Conservation (phyloP, 768 basidiomycete species). For the Lactifluus pinguis region DNA sequence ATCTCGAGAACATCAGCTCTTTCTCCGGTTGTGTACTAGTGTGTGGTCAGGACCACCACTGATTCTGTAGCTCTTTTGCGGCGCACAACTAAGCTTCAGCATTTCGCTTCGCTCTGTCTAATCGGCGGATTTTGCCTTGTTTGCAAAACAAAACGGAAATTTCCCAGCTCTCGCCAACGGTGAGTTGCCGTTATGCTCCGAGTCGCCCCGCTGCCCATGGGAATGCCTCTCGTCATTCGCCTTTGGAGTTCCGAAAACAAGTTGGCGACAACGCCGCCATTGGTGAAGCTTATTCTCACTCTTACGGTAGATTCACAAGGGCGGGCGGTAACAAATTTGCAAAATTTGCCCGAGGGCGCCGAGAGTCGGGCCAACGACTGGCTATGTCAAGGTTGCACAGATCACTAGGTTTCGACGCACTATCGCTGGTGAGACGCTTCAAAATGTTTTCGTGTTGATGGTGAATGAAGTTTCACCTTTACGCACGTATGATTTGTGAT, state of each 20-base stretch:
- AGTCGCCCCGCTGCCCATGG: not conserved
- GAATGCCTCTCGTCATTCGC: not conserved
- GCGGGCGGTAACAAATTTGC: not conserved
- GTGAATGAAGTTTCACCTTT: not conserved
- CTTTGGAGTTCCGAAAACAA: not conserved
- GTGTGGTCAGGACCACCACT: not conserved
- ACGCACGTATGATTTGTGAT: not conserved
- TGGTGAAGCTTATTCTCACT: not conserved
- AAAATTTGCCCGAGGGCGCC: not conserved
- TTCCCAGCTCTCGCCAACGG: not conserved
- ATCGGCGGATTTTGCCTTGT: not conserved
- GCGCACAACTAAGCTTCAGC: not conserved
- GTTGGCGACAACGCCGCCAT: not conserved
- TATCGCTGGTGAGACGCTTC: not conserved
- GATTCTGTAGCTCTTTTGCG: not conserved
- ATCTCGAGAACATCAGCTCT: not conserved
- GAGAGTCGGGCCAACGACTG: not conserved
- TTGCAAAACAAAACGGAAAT: not conserved
- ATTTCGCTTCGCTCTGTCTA: not conserved
- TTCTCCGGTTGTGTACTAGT: not conserved
- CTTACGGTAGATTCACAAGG: not conserved
- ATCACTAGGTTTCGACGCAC: not conserved
- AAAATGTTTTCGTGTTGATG: not conserved
- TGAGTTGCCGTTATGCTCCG: not conserved
- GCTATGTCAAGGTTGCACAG: not conserved